Percentiles rank a stretch among this genome's conserved stretches.
phyloP scores from a whole-genome alignment of 2,329 filamentous ascomycete genomes.

The Fusarium falciforme region DNA sequence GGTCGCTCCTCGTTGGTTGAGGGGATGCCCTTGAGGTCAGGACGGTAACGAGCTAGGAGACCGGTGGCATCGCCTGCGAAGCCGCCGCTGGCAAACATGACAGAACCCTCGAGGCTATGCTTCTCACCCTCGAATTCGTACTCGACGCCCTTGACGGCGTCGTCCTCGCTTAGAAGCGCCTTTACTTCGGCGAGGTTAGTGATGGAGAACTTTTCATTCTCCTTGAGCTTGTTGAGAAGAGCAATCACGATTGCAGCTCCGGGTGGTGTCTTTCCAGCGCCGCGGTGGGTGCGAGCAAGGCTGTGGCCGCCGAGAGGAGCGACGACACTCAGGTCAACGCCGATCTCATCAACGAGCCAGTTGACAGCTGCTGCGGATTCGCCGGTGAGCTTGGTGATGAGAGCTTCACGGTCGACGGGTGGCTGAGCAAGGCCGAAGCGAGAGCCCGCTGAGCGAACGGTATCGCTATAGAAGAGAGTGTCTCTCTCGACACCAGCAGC shows the following conservation, averaged over 20 bases:
- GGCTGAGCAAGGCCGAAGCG: constrained; percentile 46
- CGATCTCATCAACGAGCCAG: constrained; percentile 68
- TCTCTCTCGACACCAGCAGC: constrained; percentile 49
- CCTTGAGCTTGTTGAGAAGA: constrained; percentile 63
- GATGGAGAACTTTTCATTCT: constrained; percentile 62
- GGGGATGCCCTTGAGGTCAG: constrained; percentile 68
- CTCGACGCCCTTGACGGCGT: constrained; percentile 62
- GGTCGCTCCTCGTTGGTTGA: constrained; percentile 72
- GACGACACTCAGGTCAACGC: constrained; percentile 68
- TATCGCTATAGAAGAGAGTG: constrained; percentile 65
- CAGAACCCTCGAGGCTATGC: constrained; percentile 56
- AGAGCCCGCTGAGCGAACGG: constrained; percentile 65
- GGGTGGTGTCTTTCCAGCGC: constrained; percentile 65
- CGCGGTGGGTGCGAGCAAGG: constrained; percentile 59
- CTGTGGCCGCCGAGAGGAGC: constrained; percentile 70
- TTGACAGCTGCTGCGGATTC: constrained; percentile 61
- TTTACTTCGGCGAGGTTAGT: constrained; percentile 65
- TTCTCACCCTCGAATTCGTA: constrained; percentile 53
- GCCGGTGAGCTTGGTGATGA: constrained; percentile 62
- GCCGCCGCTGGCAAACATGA: constrained; percentile 71
- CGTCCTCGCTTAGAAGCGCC: constrained; percentile 54
- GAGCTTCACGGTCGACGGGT: constrained; percentile 51
- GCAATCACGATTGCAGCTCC: constrained; percentile 68
- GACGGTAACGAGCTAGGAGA: constrained; percentile 65
- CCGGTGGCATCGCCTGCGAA: constrained; percentile 72